A percentile compares a stretch with the other conserved stretches of the same genome.
These are phyloP conservation scores for Coemansia sp. DNA, from an alignment of 192 early-diverging fungal species.

Conservation along the genomic window DNA sequence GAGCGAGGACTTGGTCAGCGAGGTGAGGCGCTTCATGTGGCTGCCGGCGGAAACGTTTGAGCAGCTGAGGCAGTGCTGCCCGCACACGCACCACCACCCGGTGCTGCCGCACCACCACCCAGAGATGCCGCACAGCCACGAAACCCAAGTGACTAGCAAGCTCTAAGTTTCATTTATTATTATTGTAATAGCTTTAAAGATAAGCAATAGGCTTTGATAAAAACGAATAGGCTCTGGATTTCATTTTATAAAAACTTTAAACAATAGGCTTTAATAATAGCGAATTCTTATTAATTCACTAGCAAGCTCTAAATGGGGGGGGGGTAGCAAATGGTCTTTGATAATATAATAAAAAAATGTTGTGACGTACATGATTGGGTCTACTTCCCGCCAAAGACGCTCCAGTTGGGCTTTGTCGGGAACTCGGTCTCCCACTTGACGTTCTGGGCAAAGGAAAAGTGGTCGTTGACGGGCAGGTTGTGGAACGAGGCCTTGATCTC, in stretches of 20 bases:
- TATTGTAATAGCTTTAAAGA: neutral
- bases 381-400: no score
- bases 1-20: constrained; percentile 16
- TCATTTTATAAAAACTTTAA: no score
- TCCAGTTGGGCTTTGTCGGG: constrained; percentile 58
- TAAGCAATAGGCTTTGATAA: no score
- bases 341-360: constrained; percentile 2
- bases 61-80: constrained; percentile 31
- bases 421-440: constrained; percentile 57
- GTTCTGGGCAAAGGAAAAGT: constrained; percentile 37
- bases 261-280: no score
- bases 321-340: no score
- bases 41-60: constrained; percentile 40
- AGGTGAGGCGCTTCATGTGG: constrained; percentile 53
- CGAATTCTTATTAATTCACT: no score
- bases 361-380: no score
- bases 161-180: no score
- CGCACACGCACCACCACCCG: constrained; percentile 27
- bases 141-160: no score
- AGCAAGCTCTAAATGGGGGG: no score
- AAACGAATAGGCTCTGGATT: no score
- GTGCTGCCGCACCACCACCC: constrained; percentile 19
- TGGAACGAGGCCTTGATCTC: constrained; percentile 60
- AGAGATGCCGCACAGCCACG: no score
- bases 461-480: constrained; percentile 56